Base-by-base conservation (phyloP, 1,284 basidiomycete species). In the Thecaphora thlaspeos region DNA sequence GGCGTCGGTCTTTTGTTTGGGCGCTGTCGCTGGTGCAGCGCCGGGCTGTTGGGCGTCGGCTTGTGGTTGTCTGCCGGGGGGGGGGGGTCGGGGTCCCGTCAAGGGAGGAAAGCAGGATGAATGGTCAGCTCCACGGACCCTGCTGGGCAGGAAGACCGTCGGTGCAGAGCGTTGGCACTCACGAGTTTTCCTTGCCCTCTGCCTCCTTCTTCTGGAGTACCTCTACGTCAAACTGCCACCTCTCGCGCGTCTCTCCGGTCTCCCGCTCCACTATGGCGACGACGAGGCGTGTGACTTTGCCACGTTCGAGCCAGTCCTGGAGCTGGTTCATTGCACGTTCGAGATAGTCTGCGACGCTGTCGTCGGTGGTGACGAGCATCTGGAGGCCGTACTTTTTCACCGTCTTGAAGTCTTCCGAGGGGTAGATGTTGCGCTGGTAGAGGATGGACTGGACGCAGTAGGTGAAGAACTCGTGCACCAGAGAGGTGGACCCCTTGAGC, bases 391-490 rank as follows among this genome's bases (percentile, higher is more conserved):
- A 98, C 79, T 97, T 98, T 73, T 95, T 93, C 21, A 77, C 71
- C 19, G 68, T 73, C 18, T 72, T 74, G 78, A 99, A 99, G 79
- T 99, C 95, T 79, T 98, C 94, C 0, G 90, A 87, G 1, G 95
- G 93, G 78, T 98, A 99, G 26, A 99, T 90, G 48, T 90, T 91
- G 26, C 95, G 85, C 80, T 98, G 94, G 80, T 95, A 98, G 42
- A 99, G 82, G 71, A 99, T 96, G 18, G 53, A 53, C 38, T 54
- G 51, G 62, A 93, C 90, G 21, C 90, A 88, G 80, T 91, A 98
- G 82, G 94, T 93, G 84, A 99, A 97, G 83, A 98, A 97, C 76
- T 99, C 95, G 15, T 91, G 94, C 51, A 98, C 93, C n/a, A 97
- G 84, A 41, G 87, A 85, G 0, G 91, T 91, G 0, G 91, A 95